A percentile compares a stretch with the other conserved stretches of the same genome.
phyloP scores from a whole-genome alignment of 805 yeast genomes.

The Saccharomyces mikatae region DNA sequence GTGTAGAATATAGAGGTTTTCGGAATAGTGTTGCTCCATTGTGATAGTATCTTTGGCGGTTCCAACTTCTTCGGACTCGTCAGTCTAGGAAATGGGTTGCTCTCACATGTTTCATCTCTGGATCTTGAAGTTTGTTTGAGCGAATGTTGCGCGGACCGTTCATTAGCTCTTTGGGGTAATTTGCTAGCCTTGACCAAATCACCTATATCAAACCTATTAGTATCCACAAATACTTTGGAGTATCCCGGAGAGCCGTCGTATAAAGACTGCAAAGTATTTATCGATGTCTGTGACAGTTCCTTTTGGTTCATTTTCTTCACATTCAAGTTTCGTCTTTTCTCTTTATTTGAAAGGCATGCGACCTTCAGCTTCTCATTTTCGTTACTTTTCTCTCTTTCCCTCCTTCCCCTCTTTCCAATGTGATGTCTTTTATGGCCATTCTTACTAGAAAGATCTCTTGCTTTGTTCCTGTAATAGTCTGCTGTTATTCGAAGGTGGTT shows the following conservation, averaged over 20 bases:
- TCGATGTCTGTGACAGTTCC: slow-evolving; percentile 9
- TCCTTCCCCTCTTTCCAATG: background rate
- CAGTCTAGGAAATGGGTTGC: background rate
- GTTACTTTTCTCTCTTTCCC: slow-evolving; percentile 28
- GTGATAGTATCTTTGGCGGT: slow-evolving; percentile 14
- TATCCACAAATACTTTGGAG: slow-evolving; percentile 21
- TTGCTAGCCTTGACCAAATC: slow-evolving; percentile 15
- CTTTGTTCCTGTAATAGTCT: slow-evolving; percentile 57
- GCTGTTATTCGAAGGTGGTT: slow-evolving; percentile 67
- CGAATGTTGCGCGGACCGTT: background rate
- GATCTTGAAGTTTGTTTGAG: background rate
- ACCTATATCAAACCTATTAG: slow-evolving; percentile 24
- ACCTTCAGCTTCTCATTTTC: slow-evolving; percentile 26
- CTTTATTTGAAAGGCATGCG: slow-evolving; percentile 13
- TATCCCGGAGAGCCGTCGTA: slow-evolving; percentile 29
- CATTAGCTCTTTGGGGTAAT: slow-evolving; percentile 27
- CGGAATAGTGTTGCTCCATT: slow-evolving; percentile 13
- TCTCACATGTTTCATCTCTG: slow-evolving; percentile 2
- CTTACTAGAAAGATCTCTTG: slow-evolving; percentile 1
- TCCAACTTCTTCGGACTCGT: slow-evolving; percentile 2
- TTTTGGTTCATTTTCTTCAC: slow-evolving; percentile 12
- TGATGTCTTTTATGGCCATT: background rate
- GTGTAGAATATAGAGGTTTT: slow-evolving; percentile 8
- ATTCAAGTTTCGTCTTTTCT: slow-evolving; percentile 12
- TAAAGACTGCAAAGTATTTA: slow-evolving; percentile 4